Evolutionary conservation across 345 rosid genomes (phyloP).

Genomic region (Ricinus communis): DNA sequence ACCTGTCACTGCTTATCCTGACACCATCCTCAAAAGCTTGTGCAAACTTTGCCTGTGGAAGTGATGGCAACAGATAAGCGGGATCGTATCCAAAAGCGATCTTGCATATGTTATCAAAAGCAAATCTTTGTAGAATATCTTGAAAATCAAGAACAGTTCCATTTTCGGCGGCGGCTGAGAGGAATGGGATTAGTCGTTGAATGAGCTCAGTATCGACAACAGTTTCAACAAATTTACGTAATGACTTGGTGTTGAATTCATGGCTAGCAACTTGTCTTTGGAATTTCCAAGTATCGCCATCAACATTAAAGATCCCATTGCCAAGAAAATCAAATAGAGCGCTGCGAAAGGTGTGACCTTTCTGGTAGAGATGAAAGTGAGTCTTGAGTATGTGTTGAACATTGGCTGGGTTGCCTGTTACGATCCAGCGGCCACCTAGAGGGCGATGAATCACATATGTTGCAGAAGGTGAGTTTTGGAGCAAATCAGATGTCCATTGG

Average conservation of each 20-base stretch:
- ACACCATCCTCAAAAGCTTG: constrained; percentile 49
- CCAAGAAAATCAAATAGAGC: constrained; percentile 62
- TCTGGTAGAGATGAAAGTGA: constrained; percentile 50
- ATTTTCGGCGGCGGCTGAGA: constrained; percentile 36
- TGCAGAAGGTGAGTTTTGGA: constrained; percentile 48
- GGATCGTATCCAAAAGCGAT: constrained; percentile 75
- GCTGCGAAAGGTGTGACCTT: constrained; percentile 35
- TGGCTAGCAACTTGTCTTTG: constrained; percentile 75
- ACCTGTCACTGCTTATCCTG: constrained; percentile 37
- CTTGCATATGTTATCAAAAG: constrained; percentile 69
- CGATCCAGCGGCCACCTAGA: constrained; percentile 31
- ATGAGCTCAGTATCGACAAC: constrained; percentile 57
- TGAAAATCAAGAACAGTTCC: constrained; percentile 46
- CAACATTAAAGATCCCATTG: constrained; percentile 63
- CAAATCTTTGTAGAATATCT: constrained; percentile 61
- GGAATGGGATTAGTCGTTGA: constrained; percentile 55
- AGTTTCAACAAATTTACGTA: constrained; percentile 56
- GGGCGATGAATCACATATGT: constrained; percentile 47
- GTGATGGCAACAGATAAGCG: constrained; percentile 44
- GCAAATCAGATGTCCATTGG: constrained; percentile 54
- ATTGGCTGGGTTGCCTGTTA: constrained; percentile 62
- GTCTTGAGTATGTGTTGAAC: constrained; percentile 68
- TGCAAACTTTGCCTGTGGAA: constrained; percentile 41
- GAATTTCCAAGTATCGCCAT: constrained; percentile 64
- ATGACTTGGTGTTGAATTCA: constrained; percentile 70